phyloP scores from a whole-genome alignment of 2,329 filamentous ascomycete genomes.

The Cercospora zeina region DNA sequence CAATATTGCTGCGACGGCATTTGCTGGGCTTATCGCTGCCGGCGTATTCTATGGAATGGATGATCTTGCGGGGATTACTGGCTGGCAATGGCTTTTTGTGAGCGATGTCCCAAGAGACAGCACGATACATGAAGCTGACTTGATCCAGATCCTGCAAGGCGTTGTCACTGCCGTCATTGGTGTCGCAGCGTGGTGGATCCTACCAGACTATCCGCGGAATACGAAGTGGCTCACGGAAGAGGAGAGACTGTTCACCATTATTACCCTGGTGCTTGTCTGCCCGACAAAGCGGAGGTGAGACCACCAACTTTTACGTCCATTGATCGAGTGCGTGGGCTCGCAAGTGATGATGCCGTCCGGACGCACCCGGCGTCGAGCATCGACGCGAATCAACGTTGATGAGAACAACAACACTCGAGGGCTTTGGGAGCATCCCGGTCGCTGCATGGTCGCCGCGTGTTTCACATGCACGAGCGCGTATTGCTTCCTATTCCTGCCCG shows the following conservation, averaged over 20 bases:
- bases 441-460: neutral
- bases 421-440: neutral
- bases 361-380: neutral
- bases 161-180: conserved; percentile 14
- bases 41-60: conserved; percentile 63
- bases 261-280: conserved; percentile 28
- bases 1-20: conserved; percentile 59
- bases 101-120: neutral
- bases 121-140: neutral
- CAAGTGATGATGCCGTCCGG: neutral
- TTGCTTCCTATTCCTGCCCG: too few species aligned
- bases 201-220: conserved; percentile 40
- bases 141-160: conserved; percentile 10
- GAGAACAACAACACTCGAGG: neutral
- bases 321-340: neutral
- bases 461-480: too few species aligned
- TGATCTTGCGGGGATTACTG: conserved; percentile 55
- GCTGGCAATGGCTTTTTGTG: conserved; percentile 58
- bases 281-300: conserved; percentile 6
- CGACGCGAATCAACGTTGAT: neutral
- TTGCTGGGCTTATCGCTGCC: conserved; percentile 58
- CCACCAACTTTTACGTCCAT: conserved; percentile 2
- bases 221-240: conserved; percentile 42
- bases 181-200: conserved; percentile 15
- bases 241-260: conserved; percentile 44